phyloP scores from a whole-genome alignment of 768 basidiomycete genomes.

The Suillus brevipes region DNA sequence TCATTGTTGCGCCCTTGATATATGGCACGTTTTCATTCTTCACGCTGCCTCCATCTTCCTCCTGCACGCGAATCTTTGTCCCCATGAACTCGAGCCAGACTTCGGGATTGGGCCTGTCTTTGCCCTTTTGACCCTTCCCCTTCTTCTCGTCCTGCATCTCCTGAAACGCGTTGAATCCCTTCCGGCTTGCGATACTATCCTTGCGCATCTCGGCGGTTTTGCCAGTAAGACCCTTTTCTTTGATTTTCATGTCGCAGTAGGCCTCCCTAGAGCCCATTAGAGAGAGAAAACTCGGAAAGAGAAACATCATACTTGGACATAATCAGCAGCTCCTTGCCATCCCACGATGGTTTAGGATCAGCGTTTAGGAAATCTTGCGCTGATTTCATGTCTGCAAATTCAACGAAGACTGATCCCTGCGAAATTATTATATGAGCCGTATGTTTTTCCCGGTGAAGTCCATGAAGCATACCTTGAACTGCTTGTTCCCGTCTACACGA shows the following conservation, averaged over 20 bases:
- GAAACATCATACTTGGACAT: conserved; percentile 77
- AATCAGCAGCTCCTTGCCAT: conserved; percentile 70
- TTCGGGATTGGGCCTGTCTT: conserved; percentile 50
- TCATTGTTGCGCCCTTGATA: conserved; percentile 46
- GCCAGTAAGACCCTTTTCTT: conserved; percentile 86
- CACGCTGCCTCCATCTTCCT: conserved; percentile 49
- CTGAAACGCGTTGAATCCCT: conserved; percentile 80
- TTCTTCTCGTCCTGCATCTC: conserved; percentile 52
- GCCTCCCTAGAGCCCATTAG: conserved; percentile 52
- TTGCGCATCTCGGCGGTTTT: conserved; percentile 63
- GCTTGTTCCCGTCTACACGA: conserved; percentile 71
- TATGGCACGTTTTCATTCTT: conserved; percentile 44
- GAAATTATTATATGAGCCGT: neutral
- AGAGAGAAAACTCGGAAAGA: neutral
- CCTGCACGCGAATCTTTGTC: conserved; percentile 61
- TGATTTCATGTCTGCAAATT: conserved; percentile 72
- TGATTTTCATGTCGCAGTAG: conserved; percentile 95
- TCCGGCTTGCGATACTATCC: conserved; percentile 49
- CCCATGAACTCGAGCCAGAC: conserved; percentile 78
- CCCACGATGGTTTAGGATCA: conserved; percentile 80
- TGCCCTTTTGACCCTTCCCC: conserved; percentile 31
- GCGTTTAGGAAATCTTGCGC: conserved; percentile 76
- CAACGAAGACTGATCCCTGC: conserved; percentile 90
- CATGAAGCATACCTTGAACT: conserved; percentile 72
- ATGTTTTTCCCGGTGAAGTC: neutral